Evolutionary conservation across 169 alveolate species (phyloP), one percentile per base, ranked within the genome.

Genomic region (Plasmodium relictum): DNA sequence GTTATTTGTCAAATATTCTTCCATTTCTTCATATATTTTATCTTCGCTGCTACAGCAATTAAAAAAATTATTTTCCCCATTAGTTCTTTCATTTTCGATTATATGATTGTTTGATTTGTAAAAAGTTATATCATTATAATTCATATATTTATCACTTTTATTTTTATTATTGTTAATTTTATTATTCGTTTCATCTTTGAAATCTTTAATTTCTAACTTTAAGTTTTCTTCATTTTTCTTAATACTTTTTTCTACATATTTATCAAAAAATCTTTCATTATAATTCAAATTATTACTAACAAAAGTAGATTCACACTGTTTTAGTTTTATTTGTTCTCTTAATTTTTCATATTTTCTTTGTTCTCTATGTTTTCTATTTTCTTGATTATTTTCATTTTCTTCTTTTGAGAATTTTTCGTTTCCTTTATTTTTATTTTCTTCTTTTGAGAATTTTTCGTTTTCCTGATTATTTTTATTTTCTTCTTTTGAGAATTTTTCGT

Each of bases 21-120:
- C 45, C 14, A 48, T 48, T 26, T 50, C 4, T 42, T 78, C 69
- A 65, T 22, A 39, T 78, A 70, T 48, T 65, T 45, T 20, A 50
- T 26, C 58, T 5, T 59, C 22, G 63, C 41, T 63, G 22, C 6
- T 39, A 39, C 12, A 12, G 12, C 9, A 18, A 5, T 48, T 44
- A 41, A 18, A 56, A 8, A 56, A 6, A 0, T 12, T 6, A 18
- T 0, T 42, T 48, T 50, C 45, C 22, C 4, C 48, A 59, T 41
- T 0, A 31, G 8, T 12, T 59, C 18, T 42, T 42, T 59, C 88
- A 56, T 63, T 59, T 18, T 48, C 62, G 56, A 73, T 48, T 14
- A 41, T 52, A 39, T 10, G 24, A 41, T 20, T 58, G 12, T 73
- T 22, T 20, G 18, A 73, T 42, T 73, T 7, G 22, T 48, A 16